Percentiles rank a stretch among this genome's conserved stretches.
Evolutionary conservation across 2,329 filamentous ascomycete genomes (phyloP).

Genomic region (Curvularia verruculosa): DNA sequence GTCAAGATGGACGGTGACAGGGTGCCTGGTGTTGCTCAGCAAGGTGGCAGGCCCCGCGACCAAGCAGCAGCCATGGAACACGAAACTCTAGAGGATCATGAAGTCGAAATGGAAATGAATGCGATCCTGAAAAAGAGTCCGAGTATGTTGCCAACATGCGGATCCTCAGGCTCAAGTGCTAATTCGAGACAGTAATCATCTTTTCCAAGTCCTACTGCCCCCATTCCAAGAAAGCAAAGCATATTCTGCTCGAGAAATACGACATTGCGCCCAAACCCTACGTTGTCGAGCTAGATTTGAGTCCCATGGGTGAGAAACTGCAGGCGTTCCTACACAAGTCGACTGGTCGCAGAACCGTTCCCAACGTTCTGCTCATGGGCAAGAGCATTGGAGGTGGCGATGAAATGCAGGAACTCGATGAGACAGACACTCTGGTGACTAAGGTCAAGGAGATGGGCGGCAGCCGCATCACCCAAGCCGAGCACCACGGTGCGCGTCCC

Average conservation of each 20-base stretch:
- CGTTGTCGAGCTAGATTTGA: constrained; percentile 88
- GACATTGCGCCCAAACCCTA: constrained; percentile 79
- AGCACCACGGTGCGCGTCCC: constrained; percentile 22
- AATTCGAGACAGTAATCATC: constrained; percentile 72
- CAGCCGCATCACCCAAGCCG: constrained; percentile 61
- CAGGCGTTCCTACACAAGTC: constrained; percentile 73
- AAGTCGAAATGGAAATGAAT: constrained; percentile 74
- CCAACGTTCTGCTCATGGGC: constrained; percentile 88
- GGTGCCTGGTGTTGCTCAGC: constrained; percentile 51
- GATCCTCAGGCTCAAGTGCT: constrained; percentile 5
- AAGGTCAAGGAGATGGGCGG: constrained; percentile 77
- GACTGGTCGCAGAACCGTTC: constrained; percentile 85
- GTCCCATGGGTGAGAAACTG: constrained; percentile 73
- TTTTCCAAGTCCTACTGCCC: constrained; percentile 97
- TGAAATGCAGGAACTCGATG: constrained; percentile 73
- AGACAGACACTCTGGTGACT: constrained; percentile 68
- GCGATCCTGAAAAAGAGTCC: constrained; percentile 82
- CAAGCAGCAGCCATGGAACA: constrained; percentile 51
- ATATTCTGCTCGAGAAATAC: constrained; percentile 83
- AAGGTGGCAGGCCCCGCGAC: constrained; percentile 51
- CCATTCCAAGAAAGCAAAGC: constrained; percentile 83
- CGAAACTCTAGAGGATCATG: constrained; percentile 65
- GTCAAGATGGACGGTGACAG: constrained; percentile 56
- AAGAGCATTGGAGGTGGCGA: constrained; percentile 90
- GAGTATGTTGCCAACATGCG: constrained; percentile 59